phyloP scores from a whole-genome alignment of 1,284 basidiomycete species.

The Sporisorium sorghi region DNA sequence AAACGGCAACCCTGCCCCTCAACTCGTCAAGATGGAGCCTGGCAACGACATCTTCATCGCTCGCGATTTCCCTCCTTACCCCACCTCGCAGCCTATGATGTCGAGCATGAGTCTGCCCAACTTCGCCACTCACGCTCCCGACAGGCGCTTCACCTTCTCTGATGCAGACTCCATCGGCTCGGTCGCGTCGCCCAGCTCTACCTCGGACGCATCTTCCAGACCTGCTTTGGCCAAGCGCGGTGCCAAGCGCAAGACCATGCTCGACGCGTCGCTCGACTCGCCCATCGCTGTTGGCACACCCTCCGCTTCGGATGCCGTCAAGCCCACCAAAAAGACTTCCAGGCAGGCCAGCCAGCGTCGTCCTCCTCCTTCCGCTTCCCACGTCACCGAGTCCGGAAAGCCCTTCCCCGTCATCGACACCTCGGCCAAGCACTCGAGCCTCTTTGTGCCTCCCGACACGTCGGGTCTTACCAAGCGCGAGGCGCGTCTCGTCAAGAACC shows the following conservation, averaged over 20 bases:
- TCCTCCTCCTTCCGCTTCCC: constrained; percentile 63
- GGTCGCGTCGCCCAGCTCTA: constrained; percentile 37
- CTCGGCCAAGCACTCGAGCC: constrained; percentile 66
- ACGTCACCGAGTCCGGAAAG: constrained; percentile 65
- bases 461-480: constrained; percentile 87
- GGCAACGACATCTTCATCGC: constrained; percentile 25
- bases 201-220: constrained; percentile 27
- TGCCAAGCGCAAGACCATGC: constrained; percentile 32
- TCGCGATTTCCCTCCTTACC: constrained; percentile 20
- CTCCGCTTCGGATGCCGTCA: constrained; percentile 8
- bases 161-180: constrained; percentile 37
- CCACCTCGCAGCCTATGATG: constrained; percentile 34
- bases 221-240: constrained; percentile 29
- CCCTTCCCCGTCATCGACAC: constrained; percentile 69
- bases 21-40: constrained; percentile 38
- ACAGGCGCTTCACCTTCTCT: constrained; percentile 35
- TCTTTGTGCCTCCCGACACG: constrained; percentile 85
- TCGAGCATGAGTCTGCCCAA: constrained; percentile 41
- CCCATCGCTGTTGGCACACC: constrained; percentile 9
- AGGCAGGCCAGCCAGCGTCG: constrained; percentile 41
- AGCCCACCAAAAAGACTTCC: constrained; percentile 24
- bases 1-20: constrained; percentile 10
- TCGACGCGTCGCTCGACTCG: constrained; percentile 24
- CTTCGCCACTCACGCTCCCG: constrained; percentile 26
- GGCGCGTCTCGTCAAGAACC: constrained; percentile 88